These are phyloP conservation scores for Ochromonas danica DNA, from an alignment of 108 stramenopile species.

Conservation along the genomic window DNA sequence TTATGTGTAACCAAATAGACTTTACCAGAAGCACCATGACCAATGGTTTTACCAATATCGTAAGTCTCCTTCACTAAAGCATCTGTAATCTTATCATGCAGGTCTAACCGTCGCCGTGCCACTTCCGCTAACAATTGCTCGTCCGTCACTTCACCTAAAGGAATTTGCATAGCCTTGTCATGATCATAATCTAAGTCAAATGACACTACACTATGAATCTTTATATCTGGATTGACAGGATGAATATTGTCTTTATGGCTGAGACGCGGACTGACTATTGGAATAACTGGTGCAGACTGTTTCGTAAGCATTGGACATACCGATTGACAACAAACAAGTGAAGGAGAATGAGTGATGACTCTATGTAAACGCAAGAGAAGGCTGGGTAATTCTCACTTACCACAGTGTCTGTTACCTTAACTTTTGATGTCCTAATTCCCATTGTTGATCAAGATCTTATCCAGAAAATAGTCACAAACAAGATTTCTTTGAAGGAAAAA, in stretches of 20 bases:
- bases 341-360: too few relatives aligned
- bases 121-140: conserved; percentile 20
- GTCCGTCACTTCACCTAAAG: background rate
- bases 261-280: background rate
- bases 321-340: too few relatives aligned
- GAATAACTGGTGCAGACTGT: too few relatives aligned
- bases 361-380: too few relatives aligned
- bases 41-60: conserved; percentile 6
- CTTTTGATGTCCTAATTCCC: too few relatives aligned
- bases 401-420: too few relatives aligned
- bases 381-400: too few relatives aligned
- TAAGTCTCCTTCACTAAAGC: conserved; percentile 21
- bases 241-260: background rate
- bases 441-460: too few relatives aligned
- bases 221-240: conserved; percentile 22
- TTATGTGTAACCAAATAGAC: background rate
- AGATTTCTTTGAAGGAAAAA: too few relatives aligned
- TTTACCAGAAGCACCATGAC: conserved; percentile 30
- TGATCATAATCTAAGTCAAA: background rate
- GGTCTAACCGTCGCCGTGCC: background rate
- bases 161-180: background rate
- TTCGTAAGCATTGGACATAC: too few relatives aligned
- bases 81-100: conserved; percentile 15
- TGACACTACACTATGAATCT: conserved; percentile 9
- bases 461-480: too few relatives aligned